These are phyloP conservation scores for Teratosphaeria pseudoeucalypti DNA, from an alignment of 2,329 filamentous ascomycete genomes.

Conservation along the genomic window DNA sequence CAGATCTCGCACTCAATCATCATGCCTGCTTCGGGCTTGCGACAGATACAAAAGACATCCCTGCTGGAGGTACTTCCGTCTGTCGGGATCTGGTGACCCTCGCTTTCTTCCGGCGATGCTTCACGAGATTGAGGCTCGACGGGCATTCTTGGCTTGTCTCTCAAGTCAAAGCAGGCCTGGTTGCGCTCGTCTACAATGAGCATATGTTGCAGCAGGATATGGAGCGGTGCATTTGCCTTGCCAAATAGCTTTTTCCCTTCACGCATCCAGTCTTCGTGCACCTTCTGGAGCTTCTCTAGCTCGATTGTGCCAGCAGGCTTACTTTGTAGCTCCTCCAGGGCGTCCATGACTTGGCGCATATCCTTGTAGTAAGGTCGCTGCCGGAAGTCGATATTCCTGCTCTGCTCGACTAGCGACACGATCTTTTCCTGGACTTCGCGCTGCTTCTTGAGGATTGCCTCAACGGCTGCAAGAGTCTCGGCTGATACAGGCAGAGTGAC, in stretches of 20 bases:
- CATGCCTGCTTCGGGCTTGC: constrained; percentile 87
- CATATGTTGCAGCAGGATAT: constrained; percentile 92
- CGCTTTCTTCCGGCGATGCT: constrained; percentile 45
- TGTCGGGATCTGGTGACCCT: constrained; percentile 28
- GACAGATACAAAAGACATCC: constrained; percentile 96
- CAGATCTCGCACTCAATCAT: constrained; percentile 99
- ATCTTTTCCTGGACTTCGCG: constrained; percentile 88
- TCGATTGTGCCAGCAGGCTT: constrained; percentile 87
- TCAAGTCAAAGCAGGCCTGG: constrained; percentile 78
- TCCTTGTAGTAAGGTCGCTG: constrained; percentile 80
- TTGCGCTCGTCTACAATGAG: constrained; percentile 87
- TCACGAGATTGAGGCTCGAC: constrained; percentile 87
- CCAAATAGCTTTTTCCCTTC: constrained; percentile 96
- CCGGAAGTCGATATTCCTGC: constrained; percentile 61
- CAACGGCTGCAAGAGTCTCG: constrained; percentile 71
- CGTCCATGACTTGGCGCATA: constrained; percentile 81
- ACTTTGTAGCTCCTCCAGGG: constrained; percentile 78
- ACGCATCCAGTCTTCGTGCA: constrained; percentile 98
- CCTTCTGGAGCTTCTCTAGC: constrained; percentile 84
- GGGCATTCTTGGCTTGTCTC: constrained; percentile 77
- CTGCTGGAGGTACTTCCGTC: constrained; percentile 41
- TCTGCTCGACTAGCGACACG: constrained; percentile 66
- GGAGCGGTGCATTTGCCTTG: constrained; percentile 91
- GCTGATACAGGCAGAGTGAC: constrained; percentile 67
- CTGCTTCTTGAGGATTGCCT: constrained; percentile 90